Evolutionary conservation across 2,329 filamentous ascomycete genomes (phyloP), one percentile per base, ranked within the genome.

Genomic region (Fusarium lyarnte): DNA sequence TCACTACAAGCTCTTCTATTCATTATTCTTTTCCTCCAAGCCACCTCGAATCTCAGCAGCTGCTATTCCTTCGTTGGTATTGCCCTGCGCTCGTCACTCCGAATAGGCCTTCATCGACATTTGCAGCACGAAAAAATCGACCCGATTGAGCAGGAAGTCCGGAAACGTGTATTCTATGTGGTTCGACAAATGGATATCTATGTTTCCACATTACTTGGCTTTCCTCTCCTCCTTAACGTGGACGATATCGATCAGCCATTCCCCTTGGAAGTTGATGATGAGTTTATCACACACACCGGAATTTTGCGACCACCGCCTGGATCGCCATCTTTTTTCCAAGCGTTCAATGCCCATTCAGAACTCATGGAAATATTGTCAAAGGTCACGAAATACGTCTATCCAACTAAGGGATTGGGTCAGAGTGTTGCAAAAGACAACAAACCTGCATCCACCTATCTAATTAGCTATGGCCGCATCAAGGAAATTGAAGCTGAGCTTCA

Each of bases 11-110:
- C 92, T 5, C 86, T 96, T 11, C 83, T 94, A 25, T 94, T 94
- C 79, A 93, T 94, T 87, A 92, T 94, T 53, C 84, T 95, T 6
- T 96, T 95, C 78, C 85, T 95, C 2, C 93, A 96, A 77, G 90
- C 92, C 5, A 93, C 93, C 4, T 92, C 93, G 14, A 93, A 94
- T 78, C 83, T 95, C 35, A 93, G 91, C 78, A 92, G 90, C 14
- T 95, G 93, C 78, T 95, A 95, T 80, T 90, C 92, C 0, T 94
- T 94, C 74, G 87, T 95, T 52, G 93, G 93, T 11, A 92, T 95
- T 75, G 93, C 92, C 5, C 84, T 95, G 53, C 89, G 93, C 55
- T 92, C 92, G 11, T 90, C 92, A n/a, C 82, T 95, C 38, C 89
- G 93, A 33, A 91, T 95, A 82, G 93, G 93, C 12, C 84, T 95